Conservation (phyloP, 352 stramenopile species). For the Pythium volutum region DNA sequence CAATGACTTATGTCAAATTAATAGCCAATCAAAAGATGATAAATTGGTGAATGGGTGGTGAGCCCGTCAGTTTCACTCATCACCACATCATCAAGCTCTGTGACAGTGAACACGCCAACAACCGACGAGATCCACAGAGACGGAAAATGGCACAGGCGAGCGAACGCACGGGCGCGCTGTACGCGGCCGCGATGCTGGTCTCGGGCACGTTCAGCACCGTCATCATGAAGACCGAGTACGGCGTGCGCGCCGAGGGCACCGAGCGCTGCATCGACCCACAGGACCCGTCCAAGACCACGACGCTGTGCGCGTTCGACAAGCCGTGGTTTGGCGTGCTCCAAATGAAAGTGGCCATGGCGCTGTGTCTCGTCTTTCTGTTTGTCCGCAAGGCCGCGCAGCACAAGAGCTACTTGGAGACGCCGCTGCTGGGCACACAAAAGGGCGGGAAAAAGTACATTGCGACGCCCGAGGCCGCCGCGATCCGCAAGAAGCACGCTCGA, state of each 20-base stretch:
- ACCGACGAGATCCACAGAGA: no score
- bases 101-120: neutral
- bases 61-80: constrained; percentile 1
- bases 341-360: constrained; percentile 83
- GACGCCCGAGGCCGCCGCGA: constrained; percentile 36
- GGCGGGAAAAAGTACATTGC: constrained; percentile 56
- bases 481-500: constrained; percentile 44
- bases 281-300: constrained; percentile 30
- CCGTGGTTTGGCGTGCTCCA: constrained; percentile 84
- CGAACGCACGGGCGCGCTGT: constrained; percentile 44
- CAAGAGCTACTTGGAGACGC: constrained; percentile 64
- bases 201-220: constrained; percentile 84
- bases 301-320: constrained; percentile 78
- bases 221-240: constrained; percentile 86
- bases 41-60: constrained; percentile 14
- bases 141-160: constrained; percentile 13
- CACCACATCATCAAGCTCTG: no score
- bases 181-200: constrained; percentile 65
- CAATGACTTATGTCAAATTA: neutral
- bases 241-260: constrained; percentile 48
- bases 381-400: constrained; percentile 52
- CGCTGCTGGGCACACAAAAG: constrained; percentile 62
- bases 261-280: constrained; percentile 48
- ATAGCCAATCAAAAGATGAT: neutral
- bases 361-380: constrained; percentile 78